Base-by-base conservation (phyloP, 495 filamentous ascomycete species). In the Pseudevernia furfuracea region DNA sequence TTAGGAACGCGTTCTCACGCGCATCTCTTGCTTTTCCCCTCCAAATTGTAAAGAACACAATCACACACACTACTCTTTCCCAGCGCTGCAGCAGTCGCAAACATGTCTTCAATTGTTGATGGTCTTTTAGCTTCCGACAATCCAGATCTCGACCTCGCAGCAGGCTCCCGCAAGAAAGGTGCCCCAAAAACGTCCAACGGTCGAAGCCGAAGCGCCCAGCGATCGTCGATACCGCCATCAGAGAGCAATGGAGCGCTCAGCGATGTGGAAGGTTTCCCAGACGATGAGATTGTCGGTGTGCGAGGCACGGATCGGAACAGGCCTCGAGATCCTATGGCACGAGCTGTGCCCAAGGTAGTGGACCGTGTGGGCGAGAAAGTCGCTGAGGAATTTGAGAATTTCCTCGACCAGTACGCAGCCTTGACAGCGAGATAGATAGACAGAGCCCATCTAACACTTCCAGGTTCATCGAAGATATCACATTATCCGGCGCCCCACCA, bases 361-460 rank as follows among this genome's bases (percentile, higher is more conserved):
- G 95, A 99, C 76, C 80, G 82, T 62, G 89, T 92, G 11, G 94
- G 90, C 53, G 85, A 95, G 66, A 88, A 88, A 59, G 87, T 97
- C 34, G 90, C 91, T 70, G 81, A 89, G 63, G 82, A 87, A 28
- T 97, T 98, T 72, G 88, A 96, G 73, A 84, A 84, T 65, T 91
- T 98, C 71, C 84, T 98, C 15, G 92, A 97, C 71, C 85, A 83
- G 83, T 96, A 80, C 49, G 64, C 69, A 36, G 43, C 58, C 34
- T 61, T 44, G 39, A 17, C 23, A 28, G 36, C 38, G 28, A 36
- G 4, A 25, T 28, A 36, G 4, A 25, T 21, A 32, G 55, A 49
- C 44, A 32, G 7, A 43, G 38, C 15, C 9, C 15, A 65, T 71
- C 67, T 61, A 43, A 59, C 38, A 32, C 4, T 37, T 63, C 49